Percentiles rank a stretch among this genome's conserved stretches.
Conservation (phyloP, 2,329 filamentous ascomycete genomes). For the Cryphonectria naterciae region DNA sequence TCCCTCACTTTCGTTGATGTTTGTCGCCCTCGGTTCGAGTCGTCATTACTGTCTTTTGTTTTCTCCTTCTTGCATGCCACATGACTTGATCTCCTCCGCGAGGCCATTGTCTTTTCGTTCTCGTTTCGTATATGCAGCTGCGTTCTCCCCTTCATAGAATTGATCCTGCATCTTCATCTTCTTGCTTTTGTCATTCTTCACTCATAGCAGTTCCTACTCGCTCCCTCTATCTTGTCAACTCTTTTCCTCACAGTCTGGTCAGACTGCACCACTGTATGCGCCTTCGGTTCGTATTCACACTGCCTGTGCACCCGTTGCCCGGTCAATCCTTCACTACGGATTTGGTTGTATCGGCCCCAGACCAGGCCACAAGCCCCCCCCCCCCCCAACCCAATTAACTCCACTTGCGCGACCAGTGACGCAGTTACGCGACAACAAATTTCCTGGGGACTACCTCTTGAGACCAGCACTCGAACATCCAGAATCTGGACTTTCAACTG, state of each 20-base stretch:
- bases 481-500: not conserved
- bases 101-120: not conserved
- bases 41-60: not conserved
- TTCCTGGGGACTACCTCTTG: not conserved
- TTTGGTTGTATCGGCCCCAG: not conserved
- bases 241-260: not conserved
- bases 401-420: slow-evolving; percentile 20
- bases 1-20: not conserved
- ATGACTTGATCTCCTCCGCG: not conserved
- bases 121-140: slow-evolving; percentile 6
- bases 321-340: slow-evolving; percentile 14
- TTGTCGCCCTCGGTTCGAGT: not conserved
- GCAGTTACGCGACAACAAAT: slow-evolving; percentile 17
- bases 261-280: not conserved
- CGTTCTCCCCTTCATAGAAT: not conserved
- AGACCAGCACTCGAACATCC: not conserved
- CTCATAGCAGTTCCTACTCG: not conserved
- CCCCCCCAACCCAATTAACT: not conserved
- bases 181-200: not conserved
- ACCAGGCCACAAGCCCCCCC: not conserved
- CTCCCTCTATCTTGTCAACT: not conserved
- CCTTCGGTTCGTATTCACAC: slow-evolving; percentile 4
- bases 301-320: slow-evolving; percentile 16
- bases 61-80: not conserved
- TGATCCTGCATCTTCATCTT: not conserved